phyloP scores from a whole-genome alignment of 208 protist species.

The Strigomonas culicis region DNA sequence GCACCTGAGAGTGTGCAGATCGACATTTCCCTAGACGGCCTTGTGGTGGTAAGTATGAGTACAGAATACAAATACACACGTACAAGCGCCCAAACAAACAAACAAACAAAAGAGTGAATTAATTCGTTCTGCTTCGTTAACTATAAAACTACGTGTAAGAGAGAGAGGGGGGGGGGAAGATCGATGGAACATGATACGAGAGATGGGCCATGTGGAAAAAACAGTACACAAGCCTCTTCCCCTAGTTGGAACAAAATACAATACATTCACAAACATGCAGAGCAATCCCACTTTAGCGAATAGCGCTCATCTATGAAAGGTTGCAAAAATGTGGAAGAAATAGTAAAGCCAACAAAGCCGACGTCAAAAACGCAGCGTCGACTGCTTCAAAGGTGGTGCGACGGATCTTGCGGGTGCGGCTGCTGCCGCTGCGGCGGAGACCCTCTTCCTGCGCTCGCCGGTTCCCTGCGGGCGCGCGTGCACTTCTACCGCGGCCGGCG shows the following conservation, averaged over 20 bases:
- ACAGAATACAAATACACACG: conserved; percentile 12
- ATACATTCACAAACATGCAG: background rate
- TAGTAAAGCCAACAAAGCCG: background rate
- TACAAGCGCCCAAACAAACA: background rate
- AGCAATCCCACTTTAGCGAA: background rate
- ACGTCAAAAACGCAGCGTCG: conserved; percentile 33
- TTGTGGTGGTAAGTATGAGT: background rate
- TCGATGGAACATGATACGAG: conserved; percentile 2
- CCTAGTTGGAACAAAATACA: background rate
- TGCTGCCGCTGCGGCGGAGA: no score
- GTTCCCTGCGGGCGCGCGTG: background rate
- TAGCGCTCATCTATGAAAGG: background rate
- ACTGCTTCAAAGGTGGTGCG: conserved; percentile 12
- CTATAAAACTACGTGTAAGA: background rate
- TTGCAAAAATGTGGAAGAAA: conserved; percentile 3
- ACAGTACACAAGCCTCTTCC: background rate
- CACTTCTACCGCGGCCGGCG: background rate
- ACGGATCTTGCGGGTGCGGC: no score
- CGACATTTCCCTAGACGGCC: background rate
- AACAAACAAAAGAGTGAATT: conserved; percentile 3
- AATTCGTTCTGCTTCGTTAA: background rate
- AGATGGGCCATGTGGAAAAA: background rate
- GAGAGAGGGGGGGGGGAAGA: conserved; percentile 16
- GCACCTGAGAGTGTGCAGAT: background rate
- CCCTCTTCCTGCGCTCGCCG: no score